Percentiles rank a stretch among this genome's conserved stretches.
phyloP scores from a whole-genome alignment of 2,329 filamentous ascomycete genomes.

The Coccinonectria pachysandricola region DNA sequence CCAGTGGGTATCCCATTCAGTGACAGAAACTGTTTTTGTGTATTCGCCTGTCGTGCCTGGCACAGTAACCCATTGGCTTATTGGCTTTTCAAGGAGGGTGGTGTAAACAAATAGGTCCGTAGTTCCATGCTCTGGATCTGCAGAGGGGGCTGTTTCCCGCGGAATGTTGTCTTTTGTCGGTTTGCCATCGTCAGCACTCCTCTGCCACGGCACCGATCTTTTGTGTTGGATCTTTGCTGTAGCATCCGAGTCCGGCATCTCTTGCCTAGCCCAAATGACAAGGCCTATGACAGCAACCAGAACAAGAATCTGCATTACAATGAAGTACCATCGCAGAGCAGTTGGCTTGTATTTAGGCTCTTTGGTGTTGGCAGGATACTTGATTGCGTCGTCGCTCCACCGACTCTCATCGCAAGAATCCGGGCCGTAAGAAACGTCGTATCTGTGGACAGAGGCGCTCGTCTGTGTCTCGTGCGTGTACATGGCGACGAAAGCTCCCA shows the following conservation, averaged over 20 bases:
- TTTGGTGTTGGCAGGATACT: slow-evolving; percentile 7
- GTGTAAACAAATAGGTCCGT: too few relatives aligned
- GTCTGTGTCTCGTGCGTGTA: too few relatives aligned
- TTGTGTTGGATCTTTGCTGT: slow-evolving; percentile 11
- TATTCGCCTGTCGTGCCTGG: slow-evolving; percentile 14
- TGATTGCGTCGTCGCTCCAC: too few relatives aligned
- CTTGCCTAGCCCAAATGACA: slow-evolving; percentile 13
- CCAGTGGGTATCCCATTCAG: slow-evolving; percentile 6
- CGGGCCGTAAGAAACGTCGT: too few relatives aligned
- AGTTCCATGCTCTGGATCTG: too few relatives aligned
- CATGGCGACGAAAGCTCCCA: too few relatives aligned
- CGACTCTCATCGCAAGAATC: too few relatives aligned
- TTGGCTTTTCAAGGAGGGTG: slow-evolving; percentile 8
- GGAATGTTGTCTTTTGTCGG: too few relatives aligned
- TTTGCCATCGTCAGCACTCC: neutral
- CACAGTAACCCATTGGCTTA: slow-evolving; percentile 9
- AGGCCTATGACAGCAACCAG: slow-evolving; percentile 13
- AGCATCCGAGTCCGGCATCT: slow-evolving; percentile 16
- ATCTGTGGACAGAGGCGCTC: too few relatives aligned
- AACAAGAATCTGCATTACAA: slow-evolving; percentile 8
- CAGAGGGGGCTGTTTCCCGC: too few relatives aligned
- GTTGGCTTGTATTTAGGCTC: slow-evolving; percentile 15
- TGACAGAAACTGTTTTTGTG: slow-evolving; percentile 8
- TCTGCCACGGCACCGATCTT: slow-evolving; percentile 2
- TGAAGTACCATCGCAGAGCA: slow-evolving; percentile 17